These are phyloP conservation scores for Trichoderma afroharzianum DNA, from an alignment of 2,329 filamentous ascomycete genomes.

Conservation along the genomic window DNA sequence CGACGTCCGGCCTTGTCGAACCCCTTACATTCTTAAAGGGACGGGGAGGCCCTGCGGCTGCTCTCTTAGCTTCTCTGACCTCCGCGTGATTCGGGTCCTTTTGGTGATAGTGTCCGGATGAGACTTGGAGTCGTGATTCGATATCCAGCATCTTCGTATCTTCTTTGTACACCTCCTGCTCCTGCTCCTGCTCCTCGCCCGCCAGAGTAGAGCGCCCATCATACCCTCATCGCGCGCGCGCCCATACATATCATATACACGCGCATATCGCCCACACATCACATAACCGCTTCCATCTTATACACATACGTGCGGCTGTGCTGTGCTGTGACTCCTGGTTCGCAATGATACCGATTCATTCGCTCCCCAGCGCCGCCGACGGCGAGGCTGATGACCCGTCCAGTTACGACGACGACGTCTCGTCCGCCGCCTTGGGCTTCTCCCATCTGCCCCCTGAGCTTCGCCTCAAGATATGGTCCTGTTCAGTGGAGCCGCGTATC, in stretches of 20 bases:
- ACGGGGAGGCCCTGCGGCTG: slow-evolving; percentile 17
- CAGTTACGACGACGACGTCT: background rate
- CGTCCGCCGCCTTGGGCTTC: slow-evolving; percentile 24
- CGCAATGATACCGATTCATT: slow-evolving; percentile 15
- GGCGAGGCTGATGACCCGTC: slow-evolving; percentile 11
- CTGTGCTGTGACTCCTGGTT: background rate
- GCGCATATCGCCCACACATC: background rate
- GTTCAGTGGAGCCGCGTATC: slow-evolving; percentile 35
- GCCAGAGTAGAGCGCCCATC: background rate
- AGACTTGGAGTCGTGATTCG: slow-evolving; percentile 13
- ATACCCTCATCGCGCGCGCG: background rate
- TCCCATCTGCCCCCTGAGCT: slow-evolving; percentile 34
- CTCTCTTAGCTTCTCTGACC: slow-evolving; percentile 4
- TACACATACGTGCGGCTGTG: background rate
- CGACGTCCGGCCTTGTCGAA: slow-evolving; percentile 17
- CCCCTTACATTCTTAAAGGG: slow-evolving; percentile 18
- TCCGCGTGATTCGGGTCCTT: slow-evolving; percentile 15
- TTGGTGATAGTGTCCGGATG: slow-evolving; percentile 12
- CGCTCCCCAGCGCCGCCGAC: slow-evolving; percentile 10
- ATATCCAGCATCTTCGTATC: slow-evolving; percentile 4
- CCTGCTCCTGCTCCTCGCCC: background rate
- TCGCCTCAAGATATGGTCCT: slow-evolving; percentile 37
- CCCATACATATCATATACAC: background rate
- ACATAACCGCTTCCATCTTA: background rate
- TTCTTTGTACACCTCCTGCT: background rate